Conservation (phyloP, 1,284 basidiomycete genomes). For the Cystobasidium pallidum region DNA sequence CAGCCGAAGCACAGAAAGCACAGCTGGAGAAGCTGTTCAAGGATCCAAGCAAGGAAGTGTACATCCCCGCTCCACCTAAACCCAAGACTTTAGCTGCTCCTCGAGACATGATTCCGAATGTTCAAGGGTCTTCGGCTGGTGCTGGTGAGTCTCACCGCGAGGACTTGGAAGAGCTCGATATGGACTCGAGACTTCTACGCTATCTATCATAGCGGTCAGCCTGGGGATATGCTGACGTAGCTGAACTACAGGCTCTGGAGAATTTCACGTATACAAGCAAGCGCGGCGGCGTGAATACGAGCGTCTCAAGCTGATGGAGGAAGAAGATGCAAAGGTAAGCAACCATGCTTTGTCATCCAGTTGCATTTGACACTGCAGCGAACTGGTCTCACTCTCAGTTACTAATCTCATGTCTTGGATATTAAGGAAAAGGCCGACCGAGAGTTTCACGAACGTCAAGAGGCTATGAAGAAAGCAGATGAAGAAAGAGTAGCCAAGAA, state of each 20-base stretch:
- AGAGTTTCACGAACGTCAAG: conserved; percentile 63
- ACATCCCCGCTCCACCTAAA: conserved; percentile 76
- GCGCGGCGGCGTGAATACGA: conserved; percentile 92
- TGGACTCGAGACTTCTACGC: background rate
- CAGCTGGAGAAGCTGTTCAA: conserved; percentile 84
- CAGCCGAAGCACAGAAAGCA: conserved; percentile 71
- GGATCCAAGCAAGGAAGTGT: conserved; percentile 78
- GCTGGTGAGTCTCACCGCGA: conserved; percentile 58
- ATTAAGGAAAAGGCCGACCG: conserved; percentile 25
- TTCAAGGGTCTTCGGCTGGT: conserved; percentile 86
- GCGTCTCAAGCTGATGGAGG: conserved; percentile 85
- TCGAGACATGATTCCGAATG: conserved; percentile 97
- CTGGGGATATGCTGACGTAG: background rate
- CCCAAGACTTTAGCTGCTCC: conserved; percentile 73
- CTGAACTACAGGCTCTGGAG: conserved; percentile 70
- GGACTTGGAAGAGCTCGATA: background rate
- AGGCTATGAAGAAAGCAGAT: conserved; percentile 67
- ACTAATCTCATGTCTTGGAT: too few species aligned
- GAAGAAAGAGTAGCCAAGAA: conserved; percentile 84
- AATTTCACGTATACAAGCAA: conserved; percentile 99
- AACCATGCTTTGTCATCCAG: too few species aligned
- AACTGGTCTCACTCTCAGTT: too few species aligned
- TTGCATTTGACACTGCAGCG: too few species aligned
- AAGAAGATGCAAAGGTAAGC: conserved; percentile 71
- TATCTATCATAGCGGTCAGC: too few species aligned